These are phyloP conservation scores for Dictyostelium capitatum DNA, from an alignment of 78 protist genomes.

Conservation along the genomic window DNA sequence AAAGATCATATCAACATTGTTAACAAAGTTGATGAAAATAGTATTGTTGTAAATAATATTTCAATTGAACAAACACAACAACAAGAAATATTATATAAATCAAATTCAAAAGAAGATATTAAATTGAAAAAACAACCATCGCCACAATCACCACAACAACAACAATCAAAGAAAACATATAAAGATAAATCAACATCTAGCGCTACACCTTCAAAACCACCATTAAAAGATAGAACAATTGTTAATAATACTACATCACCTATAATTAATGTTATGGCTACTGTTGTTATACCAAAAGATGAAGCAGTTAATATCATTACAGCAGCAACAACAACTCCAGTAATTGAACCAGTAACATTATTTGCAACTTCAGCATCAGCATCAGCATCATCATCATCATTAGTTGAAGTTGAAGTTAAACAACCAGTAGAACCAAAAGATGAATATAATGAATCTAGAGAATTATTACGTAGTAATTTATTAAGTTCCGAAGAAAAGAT, in stretches of 20 bases:
- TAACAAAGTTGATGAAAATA: neutral
- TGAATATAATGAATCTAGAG: neutral
- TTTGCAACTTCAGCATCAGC: neutral
- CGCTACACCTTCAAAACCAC: slow-evolving; percentile 1
- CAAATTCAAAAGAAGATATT: neutral
- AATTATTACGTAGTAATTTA: neutral
- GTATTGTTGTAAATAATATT: neutral
- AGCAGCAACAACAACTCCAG: neutral
- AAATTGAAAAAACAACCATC: neutral
- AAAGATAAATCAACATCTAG: neutral
- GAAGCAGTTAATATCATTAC: neutral
- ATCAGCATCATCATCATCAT: neutral
- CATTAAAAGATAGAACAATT: slow-evolving; percentile 8
- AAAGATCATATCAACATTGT: neutral
- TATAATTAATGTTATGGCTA: too few relatives aligned
- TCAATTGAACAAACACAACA: neutral
- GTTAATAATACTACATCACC: neutral
- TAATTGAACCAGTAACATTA: too few relatives aligned
- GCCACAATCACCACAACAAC: neutral
- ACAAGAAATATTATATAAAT: neutral
- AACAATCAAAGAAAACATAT: neutral
- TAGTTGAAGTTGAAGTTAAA: neutral
- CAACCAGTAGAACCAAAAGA: neutral
- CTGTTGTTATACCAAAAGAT: too few relatives aligned
- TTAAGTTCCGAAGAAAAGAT: neutral